Evolutionary conservation across 2,329 filamentous ascomycete genomes (phyloP).

Genomic region (Fusarium chaquense): DNA sequence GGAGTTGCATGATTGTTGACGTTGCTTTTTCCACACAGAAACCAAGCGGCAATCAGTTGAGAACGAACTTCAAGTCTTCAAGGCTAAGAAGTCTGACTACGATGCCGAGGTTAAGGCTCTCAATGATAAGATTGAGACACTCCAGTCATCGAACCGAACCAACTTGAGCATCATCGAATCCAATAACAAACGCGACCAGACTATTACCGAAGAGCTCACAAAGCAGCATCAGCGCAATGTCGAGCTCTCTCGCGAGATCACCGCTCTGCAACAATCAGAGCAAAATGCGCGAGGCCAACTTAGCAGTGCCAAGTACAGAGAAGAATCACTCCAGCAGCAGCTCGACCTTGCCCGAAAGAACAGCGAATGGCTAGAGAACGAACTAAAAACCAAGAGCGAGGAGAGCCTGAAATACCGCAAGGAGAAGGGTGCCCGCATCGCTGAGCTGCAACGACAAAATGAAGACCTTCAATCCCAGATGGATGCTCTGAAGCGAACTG

Average conservation of each 20-base stretch:
- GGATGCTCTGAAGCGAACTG: slow-evolving; percentile 81
- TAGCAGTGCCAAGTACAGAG: slow-evolving; percentile 86
- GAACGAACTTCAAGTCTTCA: slow-evolving; percentile 82
- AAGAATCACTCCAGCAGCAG: slow-evolving; percentile 91
- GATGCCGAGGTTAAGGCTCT: slow-evolving; percentile 81
- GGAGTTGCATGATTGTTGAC: slow-evolving; percentile 21
- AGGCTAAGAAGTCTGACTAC: slow-evolving; percentile 79
- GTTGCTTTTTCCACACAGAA: slow-evolving; percentile 65
- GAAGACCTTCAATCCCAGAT: slow-evolving; percentile 85
- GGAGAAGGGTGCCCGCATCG: slow-evolving; percentile 90
- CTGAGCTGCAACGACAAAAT: slow-evolving; percentile 87
- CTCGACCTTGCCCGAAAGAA: slow-evolving; percentile 88
- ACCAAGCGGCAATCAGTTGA: slow-evolving; percentile 79
- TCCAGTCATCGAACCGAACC: slow-evolving; percentile 93
- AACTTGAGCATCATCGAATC: slow-evolving; percentile 89
- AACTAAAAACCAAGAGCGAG: slow-evolving; percentile 88
- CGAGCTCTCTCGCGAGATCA: slow-evolving; percentile 84
- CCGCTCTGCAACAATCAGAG: slow-evolving; percentile 82
- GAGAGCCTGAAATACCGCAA: slow-evolving; percentile 93
- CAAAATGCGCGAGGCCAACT: slow-evolving; percentile 85
- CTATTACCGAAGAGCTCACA: slow-evolving; percentile 85
- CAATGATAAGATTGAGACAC: slow-evolving; percentile 83
- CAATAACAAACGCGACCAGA: slow-evolving; percentile 88
- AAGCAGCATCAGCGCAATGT: slow-evolving; percentile 90
- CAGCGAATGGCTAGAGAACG: slow-evolving; percentile 91